These are phyloP conservation scores for Suhomyces sp. DNA, from an alignment of 805 yeast species.

Conservation along the genomic window DNA sequence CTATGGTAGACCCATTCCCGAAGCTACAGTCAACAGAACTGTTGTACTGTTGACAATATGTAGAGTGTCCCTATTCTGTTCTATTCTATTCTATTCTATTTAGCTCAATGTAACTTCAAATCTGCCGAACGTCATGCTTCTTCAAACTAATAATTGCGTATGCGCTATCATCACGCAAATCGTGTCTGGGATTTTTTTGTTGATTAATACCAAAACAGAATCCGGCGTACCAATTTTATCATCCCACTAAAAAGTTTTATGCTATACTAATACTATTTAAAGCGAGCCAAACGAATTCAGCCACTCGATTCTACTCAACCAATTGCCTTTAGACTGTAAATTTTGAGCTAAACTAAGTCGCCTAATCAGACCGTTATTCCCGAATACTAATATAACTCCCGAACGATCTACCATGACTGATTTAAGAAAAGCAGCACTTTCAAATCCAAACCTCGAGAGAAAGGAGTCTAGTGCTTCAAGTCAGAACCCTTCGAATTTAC, in stretches of 20 bases:
- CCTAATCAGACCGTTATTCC: not conserved
- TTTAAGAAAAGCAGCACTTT: slow-evolving; percentile 17
- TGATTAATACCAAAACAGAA: not conserved
- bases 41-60: not conserved
- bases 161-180: not conserved
- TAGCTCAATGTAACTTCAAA: not conserved
- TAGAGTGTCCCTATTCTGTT: too few species aligned
- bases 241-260: not conserved
- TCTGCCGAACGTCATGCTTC: not conserved
- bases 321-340: not conserved
- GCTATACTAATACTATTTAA: not conserved
- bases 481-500: slow-evolving; percentile 17
- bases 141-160: not conserved
- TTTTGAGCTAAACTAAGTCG: not conserved
- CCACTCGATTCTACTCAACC: not conserved
- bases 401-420: slow-evolving; percentile 1
- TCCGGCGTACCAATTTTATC: not conserved
- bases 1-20: not conserved
- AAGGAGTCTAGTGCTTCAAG: slow-evolving; percentile 7
- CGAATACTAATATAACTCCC: not conserved
- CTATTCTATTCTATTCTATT: too few species aligned
- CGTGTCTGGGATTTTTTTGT: not conserved
- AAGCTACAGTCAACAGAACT: not conserved
- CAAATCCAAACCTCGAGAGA: slow-evolving; percentile 16
- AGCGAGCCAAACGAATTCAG: not conserved